Percentiles rank a stretch among this genome's conserved stretches.
phyloP scores from a whole-genome alignment of 1,284 basidiomycete genomes.

The Sanghuangporus sanghuang region DNA sequence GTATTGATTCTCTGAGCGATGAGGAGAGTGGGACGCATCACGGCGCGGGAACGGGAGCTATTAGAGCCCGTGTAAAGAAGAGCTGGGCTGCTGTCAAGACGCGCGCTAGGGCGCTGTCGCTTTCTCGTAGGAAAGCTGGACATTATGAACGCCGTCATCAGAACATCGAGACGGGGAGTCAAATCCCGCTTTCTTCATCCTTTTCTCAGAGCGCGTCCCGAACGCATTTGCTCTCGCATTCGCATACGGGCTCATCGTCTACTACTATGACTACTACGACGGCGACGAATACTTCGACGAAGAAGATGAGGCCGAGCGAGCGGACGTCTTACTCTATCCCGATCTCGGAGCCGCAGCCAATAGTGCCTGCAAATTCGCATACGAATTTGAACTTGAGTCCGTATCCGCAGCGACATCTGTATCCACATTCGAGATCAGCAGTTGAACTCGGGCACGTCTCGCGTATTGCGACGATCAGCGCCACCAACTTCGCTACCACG shows the following conservation, averaged over 20 bases:
- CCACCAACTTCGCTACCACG: neutral
- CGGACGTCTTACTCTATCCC: neutral
- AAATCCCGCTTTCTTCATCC: neutral
- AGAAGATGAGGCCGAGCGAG: neutral
- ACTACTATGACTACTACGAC: neutral
- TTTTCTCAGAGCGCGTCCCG: neutral
- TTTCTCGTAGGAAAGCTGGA: neutral
- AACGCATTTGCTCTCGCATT: neutral
- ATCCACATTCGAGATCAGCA: neutral
- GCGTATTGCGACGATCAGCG: neutral
- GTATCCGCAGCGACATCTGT: too few species aligned
- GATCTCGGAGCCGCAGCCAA: neutral
- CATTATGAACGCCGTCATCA: neutral
- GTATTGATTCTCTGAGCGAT: constrained; percentile 11
- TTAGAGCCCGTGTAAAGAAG: neutral
- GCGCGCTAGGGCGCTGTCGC: neutral
- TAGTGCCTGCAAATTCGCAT: neutral
- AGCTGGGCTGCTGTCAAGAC: constrained; percentile 2
- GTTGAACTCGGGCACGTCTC: neutral
- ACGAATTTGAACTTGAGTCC: neutral
- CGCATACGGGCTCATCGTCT: neutral
- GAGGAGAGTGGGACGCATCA: neutral
- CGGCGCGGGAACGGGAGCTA: neutral
- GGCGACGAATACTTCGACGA: neutral
- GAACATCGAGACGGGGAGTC: neutral